phyloP scores from a whole-genome alignment of 2,329 filamentous ascomycete genomes.

The Pseudodiploospora longispora region DNA sequence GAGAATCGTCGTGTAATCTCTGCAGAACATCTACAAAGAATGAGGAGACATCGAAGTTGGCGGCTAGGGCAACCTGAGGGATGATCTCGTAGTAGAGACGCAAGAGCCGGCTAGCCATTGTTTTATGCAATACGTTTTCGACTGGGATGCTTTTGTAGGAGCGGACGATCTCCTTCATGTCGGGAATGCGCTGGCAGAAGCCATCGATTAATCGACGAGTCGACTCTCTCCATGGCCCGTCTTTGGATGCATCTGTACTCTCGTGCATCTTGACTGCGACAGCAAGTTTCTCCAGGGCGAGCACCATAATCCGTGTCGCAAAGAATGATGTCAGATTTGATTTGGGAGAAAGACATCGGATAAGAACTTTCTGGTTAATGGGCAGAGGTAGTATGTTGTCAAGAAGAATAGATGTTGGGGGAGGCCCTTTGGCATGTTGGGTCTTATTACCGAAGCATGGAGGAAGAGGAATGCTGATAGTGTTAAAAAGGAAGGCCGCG shows the following conservation, averaged over 20 bases:
- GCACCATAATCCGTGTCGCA: slow-evolving; percentile 67
- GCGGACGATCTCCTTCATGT: slow-evolving; percentile 71
- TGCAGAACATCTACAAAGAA: slow-evolving; percentile 62
- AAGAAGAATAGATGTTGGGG: slow-evolving; percentile 68
- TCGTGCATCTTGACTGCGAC: slow-evolving; percentile 54
- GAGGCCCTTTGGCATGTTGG: slow-evolving; percentile 57
- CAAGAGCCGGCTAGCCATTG: slow-evolving; percentile 70
- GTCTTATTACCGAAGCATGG: slow-evolving; percentile 59
- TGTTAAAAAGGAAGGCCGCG: slow-evolving; percentile 77
- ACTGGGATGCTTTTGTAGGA: slow-evolving; percentile 62
- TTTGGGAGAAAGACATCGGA: slow-evolving; percentile 69
- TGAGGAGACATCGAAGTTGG: slow-evolving; percentile 81
- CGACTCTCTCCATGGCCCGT: slow-evolving; percentile 60
- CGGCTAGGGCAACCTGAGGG: slow-evolving; percentile 69
- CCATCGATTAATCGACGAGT: slow-evolving; percentile 59
- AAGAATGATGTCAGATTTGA: slow-evolving; percentile 79
- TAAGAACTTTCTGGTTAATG: slow-evolving; percentile 69
- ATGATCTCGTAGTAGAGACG: slow-evolving; percentile 78
- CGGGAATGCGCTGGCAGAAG: slow-evolving; percentile 71
- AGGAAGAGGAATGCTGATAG: slow-evolving; percentile 68
- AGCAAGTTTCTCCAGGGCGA: slow-evolving; percentile 72
- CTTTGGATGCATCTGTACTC: slow-evolving; percentile 29
- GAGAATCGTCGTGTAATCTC: slow-evolving; percentile 46
- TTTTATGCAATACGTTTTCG: slow-evolving; percentile 65
- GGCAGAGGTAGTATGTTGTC: slow-evolving; percentile 82